A percentile compares a stretch with the other conserved stretches of the same genome.
Evolutionary conservation across 768 basidiomycete genomes (phyloP).

Genomic region (Pulveroboletus sp.): DNA sequence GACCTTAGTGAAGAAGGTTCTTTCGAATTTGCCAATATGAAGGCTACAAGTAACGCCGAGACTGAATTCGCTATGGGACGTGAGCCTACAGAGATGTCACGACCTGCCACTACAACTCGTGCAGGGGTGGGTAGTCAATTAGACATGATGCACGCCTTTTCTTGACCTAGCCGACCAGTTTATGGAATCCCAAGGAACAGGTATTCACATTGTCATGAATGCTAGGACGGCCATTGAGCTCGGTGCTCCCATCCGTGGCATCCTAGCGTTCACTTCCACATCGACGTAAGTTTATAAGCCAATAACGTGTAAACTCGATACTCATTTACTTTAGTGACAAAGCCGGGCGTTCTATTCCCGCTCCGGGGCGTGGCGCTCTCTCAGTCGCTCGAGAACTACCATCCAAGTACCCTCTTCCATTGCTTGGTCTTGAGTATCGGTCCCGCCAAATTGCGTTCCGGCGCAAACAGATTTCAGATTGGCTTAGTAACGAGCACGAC

Average conservation of each 20-base stretch:
- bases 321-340: constrained; percentile 65
- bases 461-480: constrained; percentile 89
- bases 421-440: constrained; percentile 84
- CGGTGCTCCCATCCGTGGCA: constrained; percentile 88
- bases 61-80: constrained; percentile 99
- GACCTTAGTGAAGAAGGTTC: constrained; percentile 98
- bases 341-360: constrained; percentile 96
- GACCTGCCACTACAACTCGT: constrained; percentile 93
- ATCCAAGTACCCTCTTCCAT: constrained; percentile 70
- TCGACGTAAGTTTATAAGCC: constrained; percentile 64
- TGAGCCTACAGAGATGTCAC: constrained; percentile 98
- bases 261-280: constrained; percentile 94
- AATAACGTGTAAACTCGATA: not conserved
- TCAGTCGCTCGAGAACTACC: constrained; percentile 82
- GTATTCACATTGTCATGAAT: constrained; percentile 96
- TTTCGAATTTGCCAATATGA: constrained; percentile 99
- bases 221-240: constrained; percentile 94
- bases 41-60: constrained; percentile 95
- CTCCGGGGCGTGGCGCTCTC: constrained; percentile 91
- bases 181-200: constrained; percentile 96
- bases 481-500: constrained; percentile 85
- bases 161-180: constrained; percentile 43
- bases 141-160: not conserved
- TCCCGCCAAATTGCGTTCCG: constrained; percentile 94
- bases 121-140: constrained; percentile 61